A percentile compares a stretch with the other conserved stretches of the same genome.
Conservation (phyloP, 768 basidiomycete species). For the Rubroboletus satanas region DNA sequence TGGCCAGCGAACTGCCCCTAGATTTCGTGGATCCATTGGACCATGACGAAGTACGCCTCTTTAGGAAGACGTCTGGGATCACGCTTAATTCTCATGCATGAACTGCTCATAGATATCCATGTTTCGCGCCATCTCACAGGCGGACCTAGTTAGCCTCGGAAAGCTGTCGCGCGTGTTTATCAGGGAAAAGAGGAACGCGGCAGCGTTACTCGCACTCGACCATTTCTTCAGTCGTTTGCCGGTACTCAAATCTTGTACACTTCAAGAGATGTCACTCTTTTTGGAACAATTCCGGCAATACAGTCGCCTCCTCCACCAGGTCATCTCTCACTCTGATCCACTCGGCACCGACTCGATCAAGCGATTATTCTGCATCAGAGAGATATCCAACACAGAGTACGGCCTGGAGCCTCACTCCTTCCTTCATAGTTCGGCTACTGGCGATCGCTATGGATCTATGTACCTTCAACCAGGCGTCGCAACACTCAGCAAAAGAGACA, state of each 20-base stretch:
- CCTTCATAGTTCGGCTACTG: slow-evolving; percentile 1
- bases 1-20: slow-evolving; percentile 12
- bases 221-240: slow-evolving; percentile 4
- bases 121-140: slow-evolving; percentile 34
- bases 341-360: slow-evolving; percentile 15
- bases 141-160: slow-evolving; percentile 27
- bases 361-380: slow-evolving; percentile 23
- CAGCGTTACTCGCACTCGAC: slow-evolving; percentile 8
- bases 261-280: slow-evolving; percentile 14
- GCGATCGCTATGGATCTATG: neutral
- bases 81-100: neutral
- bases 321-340: slow-evolving; percentile 2
- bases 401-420: neutral
- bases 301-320: neutral
- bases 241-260: slow-evolving; percentile 17
- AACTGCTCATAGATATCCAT: slow-evolving; percentile 14
- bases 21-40: slow-evolving; percentile 4
- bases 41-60: slow-evolving; percentile 7
- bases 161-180: slow-evolving; percentile 33
- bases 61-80: neutral
- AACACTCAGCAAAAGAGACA: slow-evolving; percentile 13
- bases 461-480: slow-evolving; percentile 6
- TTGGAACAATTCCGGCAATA: slow-evolving; percentile 3
- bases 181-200: neutral
- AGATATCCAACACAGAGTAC: slow-evolving; percentile 8